Percentiles rank a stretch among this genome's conserved stretches.
Evolutionary conservation across 805 yeast species (phyloP).

Genomic region (Nakazawaea ishiwadae): DNA sequence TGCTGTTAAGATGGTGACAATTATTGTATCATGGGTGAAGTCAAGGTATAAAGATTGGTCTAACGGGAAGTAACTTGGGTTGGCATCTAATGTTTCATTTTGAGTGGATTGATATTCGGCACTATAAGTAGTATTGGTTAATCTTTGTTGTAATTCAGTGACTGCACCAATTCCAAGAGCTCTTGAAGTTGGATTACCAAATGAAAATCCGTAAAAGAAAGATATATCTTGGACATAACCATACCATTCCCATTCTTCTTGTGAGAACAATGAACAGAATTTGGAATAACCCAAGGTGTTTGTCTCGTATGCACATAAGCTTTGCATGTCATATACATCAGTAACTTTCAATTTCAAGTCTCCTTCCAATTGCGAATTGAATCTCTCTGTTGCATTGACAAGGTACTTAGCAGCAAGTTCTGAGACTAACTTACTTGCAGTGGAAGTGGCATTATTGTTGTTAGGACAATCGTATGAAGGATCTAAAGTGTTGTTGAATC

Average conservation of each 20-base stretch:
- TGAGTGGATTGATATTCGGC: conserved; percentile 2
- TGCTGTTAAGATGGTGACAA: conserved; percentile 6
- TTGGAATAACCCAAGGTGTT: conserved; percentile 35
- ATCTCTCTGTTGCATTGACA: conserved; percentile 3
- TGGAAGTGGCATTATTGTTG: conserved; percentile 9
- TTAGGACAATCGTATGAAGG: conserved; percentile 15
- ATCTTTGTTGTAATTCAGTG: conserved; percentile 7
- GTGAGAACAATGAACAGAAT: conserved; percentile 34
- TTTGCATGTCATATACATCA: conserved; percentile 29
- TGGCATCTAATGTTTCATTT: conserved; percentile 9
- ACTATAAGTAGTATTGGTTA: conserved; percentile 2
- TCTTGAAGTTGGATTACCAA: conserved; percentile 9
- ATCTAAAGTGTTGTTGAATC: conserved; percentile 18
- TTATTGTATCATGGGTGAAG: conserved; percentile 9
- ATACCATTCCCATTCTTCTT: conserved; percentile 28
- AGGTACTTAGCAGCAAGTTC: neutral
- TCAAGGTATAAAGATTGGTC: conserved; percentile 7
- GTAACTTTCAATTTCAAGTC: conserved; percentile 21
- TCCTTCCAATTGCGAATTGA: conserved; percentile 15
- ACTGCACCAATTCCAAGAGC: conserved; percentile 11
- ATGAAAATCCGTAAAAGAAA: conserved; percentile 2
- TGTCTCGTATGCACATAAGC: conserved; percentile 36
- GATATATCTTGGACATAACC: conserved; percentile 8
- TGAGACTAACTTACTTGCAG: no score
- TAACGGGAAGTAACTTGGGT: conserved; percentile 10